Percentiles rank a stretch among this genome's conserved stretches.
Evolutionary conservation across 73 alveolate species (phyloP).

Genomic region (Symbiodinium natans): DNA sequence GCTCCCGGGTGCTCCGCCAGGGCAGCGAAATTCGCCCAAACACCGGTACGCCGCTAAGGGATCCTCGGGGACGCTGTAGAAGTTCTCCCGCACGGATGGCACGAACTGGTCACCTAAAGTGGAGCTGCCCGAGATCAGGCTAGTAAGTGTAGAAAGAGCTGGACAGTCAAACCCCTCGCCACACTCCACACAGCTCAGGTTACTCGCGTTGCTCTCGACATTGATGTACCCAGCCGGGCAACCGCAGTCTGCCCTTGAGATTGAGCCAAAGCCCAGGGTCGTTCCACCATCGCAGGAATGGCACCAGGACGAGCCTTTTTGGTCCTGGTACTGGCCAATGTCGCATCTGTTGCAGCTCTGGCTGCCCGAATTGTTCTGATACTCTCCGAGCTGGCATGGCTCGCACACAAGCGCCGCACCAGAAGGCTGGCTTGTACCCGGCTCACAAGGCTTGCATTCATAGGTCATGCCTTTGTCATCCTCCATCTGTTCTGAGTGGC

Average conservation of each 20-base stretch:
- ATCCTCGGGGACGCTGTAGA: neutral
- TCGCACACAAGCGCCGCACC: constrained; percentile 23
- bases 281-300: constrained; percentile 1
- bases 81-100: neutral
- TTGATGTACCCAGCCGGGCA: constrained; percentile 25
- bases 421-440: constrained; percentile 8
- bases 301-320: constrained; percentile 1
- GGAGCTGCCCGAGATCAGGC: constrained; percentile 12
- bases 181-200: neutral
- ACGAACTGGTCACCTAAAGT: neutral
- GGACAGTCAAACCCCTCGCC: constrained; percentile 43
- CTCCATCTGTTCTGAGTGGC: neutral
- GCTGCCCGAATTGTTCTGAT: constrained; percentile 29
- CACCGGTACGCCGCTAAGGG: constrained; percentile 17
- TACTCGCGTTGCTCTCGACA: neutral
- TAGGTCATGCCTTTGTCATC: neutral
- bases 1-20: constrained; percentile 3
- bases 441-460: neutral
- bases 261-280: constrained; percentile 18
- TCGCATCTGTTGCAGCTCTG: constrained; percentile 6
- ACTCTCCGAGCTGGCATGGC: constrained; percentile 22
- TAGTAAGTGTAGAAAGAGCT: neutral
- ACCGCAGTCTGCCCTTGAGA: constrained; percentile 4
- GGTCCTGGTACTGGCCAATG: constrained; percentile 38
- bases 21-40: neutral